These are phyloP conservation scores for Ogataea nonfermentans DNA, from an alignment of 805 yeast genomes.

Conservation along the genomic window DNA sequence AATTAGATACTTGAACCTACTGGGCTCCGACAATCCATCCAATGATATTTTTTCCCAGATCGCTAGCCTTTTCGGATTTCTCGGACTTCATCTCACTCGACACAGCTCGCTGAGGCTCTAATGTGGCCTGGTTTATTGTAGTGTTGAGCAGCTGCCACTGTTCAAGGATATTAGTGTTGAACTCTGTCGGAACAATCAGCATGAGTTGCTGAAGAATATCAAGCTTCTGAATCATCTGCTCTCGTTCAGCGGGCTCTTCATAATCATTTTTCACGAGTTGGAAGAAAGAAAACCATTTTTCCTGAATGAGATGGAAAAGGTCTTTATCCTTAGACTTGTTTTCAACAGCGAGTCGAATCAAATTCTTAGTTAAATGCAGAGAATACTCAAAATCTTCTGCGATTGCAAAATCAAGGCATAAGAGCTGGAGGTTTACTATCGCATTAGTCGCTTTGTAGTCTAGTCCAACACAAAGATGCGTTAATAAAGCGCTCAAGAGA, in stretches of 20 bases:
- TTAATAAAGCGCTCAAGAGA: slow-evolving; percentile 40
- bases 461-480: slow-evolving; percentile 42
- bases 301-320: slow-evolving; percentile 23
- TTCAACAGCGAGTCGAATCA: slow-evolving; percentile 33
- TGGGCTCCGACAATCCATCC: slow-evolving; percentile 38
- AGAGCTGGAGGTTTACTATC: slow-evolving; percentile 29
- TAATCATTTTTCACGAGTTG: slow-evolving; percentile 61
- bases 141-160: slow-evolving; percentile 59
- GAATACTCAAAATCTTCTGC: slow-evolving; percentile 64
- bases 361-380: slow-evolving; percentile 38
- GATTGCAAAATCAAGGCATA: slow-evolving; percentile 67
- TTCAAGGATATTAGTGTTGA: slow-evolving; percentile 52
- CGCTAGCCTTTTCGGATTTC: slow-evolving; percentile 21
- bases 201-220: slow-evolving; percentile 52
- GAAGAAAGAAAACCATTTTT: slow-evolving; percentile 68
- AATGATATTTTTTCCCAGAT: slow-evolving; percentile 34
- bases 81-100: slow-evolving; percentile 10
- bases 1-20: slow-evolving; percentile 1
- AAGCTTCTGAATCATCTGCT: slow-evolving; percentile 40
- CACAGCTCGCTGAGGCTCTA: slow-evolving; percentile 2
- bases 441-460: slow-evolving; percentile 4
- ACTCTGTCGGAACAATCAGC: slow-evolving; percentile 50
- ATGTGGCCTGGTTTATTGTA: slow-evolving; percentile 29
- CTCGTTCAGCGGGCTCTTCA: slow-evolving; percentile 15
- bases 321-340: slow-evolving; percentile 5